Percentiles rank a stretch among this genome's conserved stretches.
Conservation (phyloP, 2,329 filamentous ascomycete genomes). For the Ampelomyces quisqualis region DNA sequence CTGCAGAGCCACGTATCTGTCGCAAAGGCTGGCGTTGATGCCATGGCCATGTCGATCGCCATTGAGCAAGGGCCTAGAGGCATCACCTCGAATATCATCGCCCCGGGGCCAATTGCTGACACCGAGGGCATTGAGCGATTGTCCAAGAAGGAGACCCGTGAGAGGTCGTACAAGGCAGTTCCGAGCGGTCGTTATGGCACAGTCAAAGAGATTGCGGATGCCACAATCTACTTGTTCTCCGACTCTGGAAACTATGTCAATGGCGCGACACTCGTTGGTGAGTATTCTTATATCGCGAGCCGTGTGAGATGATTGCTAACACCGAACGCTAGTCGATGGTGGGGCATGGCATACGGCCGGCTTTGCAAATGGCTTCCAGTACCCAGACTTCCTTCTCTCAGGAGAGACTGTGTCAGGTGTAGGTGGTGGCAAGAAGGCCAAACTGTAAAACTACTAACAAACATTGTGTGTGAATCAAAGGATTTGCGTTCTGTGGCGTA, state of each 20-base stretch:
- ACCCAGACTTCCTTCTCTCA: slow-evolving; percentile 61
- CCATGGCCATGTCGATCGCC: slow-evolving; percentile 74
- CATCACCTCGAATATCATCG: slow-evolving; percentile 83
- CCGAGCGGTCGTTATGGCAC: slow-evolving; percentile 76
- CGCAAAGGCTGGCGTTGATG: slow-evolving; percentile 88
- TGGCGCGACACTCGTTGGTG: slow-evolving; percentile 76
- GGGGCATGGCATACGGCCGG: slow-evolving; percentile 52
- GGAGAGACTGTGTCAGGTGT: slow-evolving; percentile 58
- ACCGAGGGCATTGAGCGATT: slow-evolving; percentile 66
- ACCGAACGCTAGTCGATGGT: slow-evolving; percentile 52
- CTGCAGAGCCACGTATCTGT: slow-evolving; percentile 88
- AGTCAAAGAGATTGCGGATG: slow-evolving; percentile 87
- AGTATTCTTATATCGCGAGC: slow-evolving; percentile 35
- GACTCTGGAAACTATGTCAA: slow-evolving; percentile 85
- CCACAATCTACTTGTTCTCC: slow-evolving; percentile 85
- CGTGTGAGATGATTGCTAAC: slow-evolving; percentile 14
- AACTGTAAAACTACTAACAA: slow-evolving; percentile 45
- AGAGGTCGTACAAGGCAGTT: slow-evolving; percentile 46
- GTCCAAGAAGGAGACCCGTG: slow-evolving; percentile 36
- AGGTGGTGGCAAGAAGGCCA: slow-evolving; percentile 58
- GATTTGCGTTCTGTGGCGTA: neutral
- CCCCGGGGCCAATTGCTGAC: slow-evolving; percentile 79
- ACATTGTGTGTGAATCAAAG: neutral
- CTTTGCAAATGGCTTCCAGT: slow-evolving; percentile 48
- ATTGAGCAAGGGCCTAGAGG: slow-evolving; percentile 90